Evolutionary conservation across 1,284 basidiomycete species (phyloP), one percentile per base, ranked within the genome.

Genomic region (Marasmius fiardii): DNA sequence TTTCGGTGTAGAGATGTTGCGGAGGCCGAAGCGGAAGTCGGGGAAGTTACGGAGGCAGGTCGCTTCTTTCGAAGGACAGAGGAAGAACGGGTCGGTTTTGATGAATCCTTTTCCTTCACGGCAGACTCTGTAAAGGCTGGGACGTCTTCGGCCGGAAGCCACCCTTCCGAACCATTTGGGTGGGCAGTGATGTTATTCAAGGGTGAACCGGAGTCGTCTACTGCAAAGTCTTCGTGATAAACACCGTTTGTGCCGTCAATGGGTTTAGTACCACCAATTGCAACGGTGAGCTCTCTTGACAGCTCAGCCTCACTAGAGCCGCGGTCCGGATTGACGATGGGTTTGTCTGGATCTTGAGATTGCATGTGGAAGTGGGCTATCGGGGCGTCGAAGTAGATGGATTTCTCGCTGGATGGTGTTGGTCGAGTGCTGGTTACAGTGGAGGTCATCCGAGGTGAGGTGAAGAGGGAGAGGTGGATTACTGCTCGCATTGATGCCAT

Each of bases 301-400:
- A 58, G 28, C 16, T 53, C 47, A 24, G 47, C 16, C 1, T 18
- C 35, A 10, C 28, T 10, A 12, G 49, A 35, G 8, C 48, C 53
- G 23, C 52, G 33, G 37, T 59, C 26, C 52, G 34, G 48, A 24
- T 34, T 52, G 31, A 39, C 11, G 12, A 57, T 43, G 26, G 48
- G 58, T 45, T 60, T 45, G 37, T 57, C 43, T 1, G 48, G 37
- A 24, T 55, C 51, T n/a, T 58, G 55, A 31, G 57, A 35, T 16
- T 54, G 49, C 60, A 64, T 62, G 39, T 56, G 43, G 51, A 69
- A 64, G 44, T 68, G 65, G 55, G 67, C 65, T 43, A 69, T 56
- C 34, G 70, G 71, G 7, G 74, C 74, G 71, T 76, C 74, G 60
- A 74, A 76, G 64, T 76, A 76, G 8, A 69, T 56, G 51, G 65